A percentile compares a stretch with the other conserved stretches of the same genome.
phyloP scores from a whole-genome alignment of 352 stramenopile species.

The Pythium rhizo-oryzae region DNA sequence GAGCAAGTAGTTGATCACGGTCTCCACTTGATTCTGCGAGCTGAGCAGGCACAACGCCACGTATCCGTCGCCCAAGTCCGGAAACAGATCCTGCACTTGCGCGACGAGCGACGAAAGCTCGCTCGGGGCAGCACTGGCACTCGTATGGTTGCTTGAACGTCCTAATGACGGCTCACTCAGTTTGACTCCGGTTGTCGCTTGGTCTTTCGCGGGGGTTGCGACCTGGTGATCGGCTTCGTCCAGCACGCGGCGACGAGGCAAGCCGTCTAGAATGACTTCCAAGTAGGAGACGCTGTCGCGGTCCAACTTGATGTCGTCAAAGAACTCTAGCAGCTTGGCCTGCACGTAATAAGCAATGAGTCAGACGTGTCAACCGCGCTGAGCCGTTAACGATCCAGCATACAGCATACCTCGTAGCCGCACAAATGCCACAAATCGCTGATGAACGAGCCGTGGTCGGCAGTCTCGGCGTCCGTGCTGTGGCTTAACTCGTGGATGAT shows the following conservation, averaged over 20 bases:
- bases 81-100: conserved; percentile 45
- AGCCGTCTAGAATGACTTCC: conserved; percentile 64
- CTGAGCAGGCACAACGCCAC: conserved; percentile 35
- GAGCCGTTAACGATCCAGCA: not conserved
- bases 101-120: conserved; percentile 23
- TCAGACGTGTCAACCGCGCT: too few relatives aligned
- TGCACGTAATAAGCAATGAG: conserved; percentile 15
- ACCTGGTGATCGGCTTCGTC: not conserved
- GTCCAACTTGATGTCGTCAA: conserved; percentile 57
- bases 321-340: conserved; percentile 53
- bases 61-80: conserved; percentile 44
- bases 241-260: conserved; percentile 50
- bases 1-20: conserved; percentile 43
- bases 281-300: conserved; percentile 69
- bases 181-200: not conserved
- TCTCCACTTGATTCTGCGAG: conserved; percentile 37
- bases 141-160: not conserved
- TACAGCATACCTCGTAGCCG: conserved; percentile 44
- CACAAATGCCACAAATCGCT: conserved; percentile 75
- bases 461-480: conserved; percentile 46
- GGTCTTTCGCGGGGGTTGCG: not conserved
- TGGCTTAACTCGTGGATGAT: conserved; percentile 69
- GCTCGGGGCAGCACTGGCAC: not conserved
- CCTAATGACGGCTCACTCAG: not conserved
- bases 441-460: conserved; percentile 68